Evolutionary conservation across 805 yeast species (phyloP).

Genomic region (Kodamaea leandrae): DNA sequence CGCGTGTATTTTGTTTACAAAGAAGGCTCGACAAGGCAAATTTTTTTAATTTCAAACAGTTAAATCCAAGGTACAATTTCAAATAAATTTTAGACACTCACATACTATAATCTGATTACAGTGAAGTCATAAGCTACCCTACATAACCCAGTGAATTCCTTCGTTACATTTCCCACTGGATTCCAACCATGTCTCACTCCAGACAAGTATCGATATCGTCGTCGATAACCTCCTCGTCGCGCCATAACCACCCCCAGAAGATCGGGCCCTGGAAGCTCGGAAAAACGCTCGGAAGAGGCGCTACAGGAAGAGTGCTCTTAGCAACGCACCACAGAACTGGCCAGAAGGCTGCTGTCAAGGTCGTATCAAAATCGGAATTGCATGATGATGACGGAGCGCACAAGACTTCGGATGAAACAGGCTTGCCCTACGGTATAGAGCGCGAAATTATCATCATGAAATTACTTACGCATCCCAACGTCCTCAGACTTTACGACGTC

Average conservation of each 20-base stretch:
- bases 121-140: neutral
- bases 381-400: constrained; percentile 29
- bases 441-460: constrained; percentile 98
- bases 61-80: neutral
- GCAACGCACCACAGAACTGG: constrained; percentile 71
- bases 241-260: constrained; percentile 45
- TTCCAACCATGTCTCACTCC: constrained; percentile 21
- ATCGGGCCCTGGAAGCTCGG: constrained; percentile 87
- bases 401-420: constrained; percentile 47
- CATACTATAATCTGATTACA: neutral
- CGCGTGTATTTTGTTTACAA: constrained; percentile 6
- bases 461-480: constrained; percentile 88
- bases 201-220: constrained; percentile 63
- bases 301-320: constrained; percentile 75
- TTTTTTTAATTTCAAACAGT: constrained; percentile 2
- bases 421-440: constrained; percentile 92
- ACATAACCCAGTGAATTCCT: neutral
- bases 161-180: constrained; percentile 3
- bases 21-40: constrained; percentile 5
- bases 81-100: neutral
- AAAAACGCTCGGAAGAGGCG: constrained; percentile 75
- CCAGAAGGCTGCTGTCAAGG: constrained; percentile 79
- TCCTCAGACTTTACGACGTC: constrained; percentile 90
- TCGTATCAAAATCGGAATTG: constrained; percentile 64
- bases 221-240: constrained; percentile 47